phyloP scores from a whole-genome alignment of 169 alveolate species.

The Eimeria sp. region DNA sequence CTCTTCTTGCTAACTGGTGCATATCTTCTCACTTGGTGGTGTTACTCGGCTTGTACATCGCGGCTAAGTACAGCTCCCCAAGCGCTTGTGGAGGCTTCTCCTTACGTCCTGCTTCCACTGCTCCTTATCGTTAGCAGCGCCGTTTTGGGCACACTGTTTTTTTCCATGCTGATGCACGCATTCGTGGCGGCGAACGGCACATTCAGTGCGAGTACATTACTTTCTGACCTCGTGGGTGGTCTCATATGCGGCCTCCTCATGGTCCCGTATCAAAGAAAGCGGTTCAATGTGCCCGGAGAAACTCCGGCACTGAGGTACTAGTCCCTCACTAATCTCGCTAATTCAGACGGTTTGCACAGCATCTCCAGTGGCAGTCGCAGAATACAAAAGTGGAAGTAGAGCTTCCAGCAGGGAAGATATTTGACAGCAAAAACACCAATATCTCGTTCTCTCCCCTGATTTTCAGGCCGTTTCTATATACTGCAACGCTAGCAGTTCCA shows the following conservation, averaged over 20 bases:
- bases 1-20: conserved; percentile 8
- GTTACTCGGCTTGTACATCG: conserved; percentile 51
- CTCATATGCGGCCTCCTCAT: conserved; percentile 69
- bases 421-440: background rate
- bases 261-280: conserved; percentile 79
- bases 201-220: conserved; percentile 36
- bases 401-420: background rate
- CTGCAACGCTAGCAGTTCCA: conserved; percentile 35
- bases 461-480: conserved; percentile 65
- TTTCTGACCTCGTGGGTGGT: conserved; percentile 65
- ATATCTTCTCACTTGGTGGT: conserved; percentile 63
- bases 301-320: conserved; percentile 68
- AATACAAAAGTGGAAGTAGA: background rate
- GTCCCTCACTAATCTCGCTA: background rate
- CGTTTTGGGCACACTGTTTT: conserved; percentile 60
- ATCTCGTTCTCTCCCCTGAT: background rate
- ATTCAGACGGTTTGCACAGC: background rate
- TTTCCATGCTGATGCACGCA: conserved; percentile 78
- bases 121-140: conserved; percentile 65
- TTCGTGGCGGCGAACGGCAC: conserved; percentile 83
- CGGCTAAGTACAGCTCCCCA: conserved; percentile 64
- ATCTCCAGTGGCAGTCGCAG: background rate
- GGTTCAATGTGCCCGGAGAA: conserved; percentile 66
- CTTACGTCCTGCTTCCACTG: conserved; percentile 49
- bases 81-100: conserved; percentile 64